Evolutionary conservation across 345 rosid genomes (phyloP).

Genomic region (Leavenworthia alabamica): DNA sequence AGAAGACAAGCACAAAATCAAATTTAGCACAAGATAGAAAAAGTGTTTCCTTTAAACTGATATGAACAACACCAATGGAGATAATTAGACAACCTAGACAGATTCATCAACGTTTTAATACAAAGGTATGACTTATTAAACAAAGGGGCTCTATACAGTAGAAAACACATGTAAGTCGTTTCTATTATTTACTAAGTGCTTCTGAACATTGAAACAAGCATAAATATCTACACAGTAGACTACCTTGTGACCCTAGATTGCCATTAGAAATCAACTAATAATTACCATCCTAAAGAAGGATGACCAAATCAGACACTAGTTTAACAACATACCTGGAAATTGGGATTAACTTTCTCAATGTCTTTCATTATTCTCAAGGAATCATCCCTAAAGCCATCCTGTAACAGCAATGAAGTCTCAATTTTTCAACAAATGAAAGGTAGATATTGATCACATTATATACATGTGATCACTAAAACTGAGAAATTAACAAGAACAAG

Average conservation of each 20-base stretch:
- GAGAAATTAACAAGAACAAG: too few species aligned
- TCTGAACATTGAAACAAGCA: not conserved
- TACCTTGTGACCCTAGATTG: not conserved
- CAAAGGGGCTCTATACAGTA: not conserved
- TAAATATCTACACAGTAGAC: not conserved
- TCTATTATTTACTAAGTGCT: not conserved
- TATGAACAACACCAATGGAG: slow-evolving; percentile 4
- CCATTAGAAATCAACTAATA: not conserved
- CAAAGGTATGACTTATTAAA: not conserved
- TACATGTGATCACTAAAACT: not conserved
- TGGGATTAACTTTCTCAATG: slow-evolving; percentile 44
- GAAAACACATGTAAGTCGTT: not conserved
- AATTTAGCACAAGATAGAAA: too few species aligned
- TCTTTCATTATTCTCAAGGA: slow-evolving; percentile 85
- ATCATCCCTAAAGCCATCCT: slow-evolving; percentile 95
- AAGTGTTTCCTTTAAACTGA: not conserved
- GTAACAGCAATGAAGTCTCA: slow-evolving; percentile 27
- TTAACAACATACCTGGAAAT: slow-evolving; percentile 72
- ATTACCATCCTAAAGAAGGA: not conserved
- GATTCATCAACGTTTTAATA: not conserved
- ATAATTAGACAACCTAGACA: not conserved
- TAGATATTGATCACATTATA: not conserved
- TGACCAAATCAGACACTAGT: not conserved
- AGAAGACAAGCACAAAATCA: too few species aligned
- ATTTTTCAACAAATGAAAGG: not conserved